These are phyloP conservation scores for Scleromitrula shiraiana DNA, from an alignment of 2,329 filamentous ascomycete genomes.

Conservation along the genomic window DNA sequence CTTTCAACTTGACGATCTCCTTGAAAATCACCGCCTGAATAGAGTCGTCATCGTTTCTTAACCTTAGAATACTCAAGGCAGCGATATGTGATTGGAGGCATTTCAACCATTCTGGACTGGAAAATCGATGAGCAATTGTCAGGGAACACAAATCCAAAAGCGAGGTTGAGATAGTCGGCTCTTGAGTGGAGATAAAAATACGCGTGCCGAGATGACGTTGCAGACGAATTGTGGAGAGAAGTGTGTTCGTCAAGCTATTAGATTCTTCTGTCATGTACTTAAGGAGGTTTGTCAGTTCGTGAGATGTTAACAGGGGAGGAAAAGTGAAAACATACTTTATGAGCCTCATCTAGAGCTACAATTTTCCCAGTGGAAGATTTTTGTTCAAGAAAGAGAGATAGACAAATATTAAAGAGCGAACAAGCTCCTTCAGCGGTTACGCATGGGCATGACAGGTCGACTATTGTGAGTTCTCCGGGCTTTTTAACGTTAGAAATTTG, in stretches of 20 bases:
- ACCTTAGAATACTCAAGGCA: slow-evolving; percentile 30
- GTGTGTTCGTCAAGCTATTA: slow-evolving; percentile 54
- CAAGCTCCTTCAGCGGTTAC: slow-evolving; percentile 60
- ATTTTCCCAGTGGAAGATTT: slow-evolving; percentile 44
- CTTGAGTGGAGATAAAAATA: slow-evolving; percentile 67
- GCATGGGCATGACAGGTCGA: slow-evolving; percentile 68
- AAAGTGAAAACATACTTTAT: slow-evolving; percentile 45
- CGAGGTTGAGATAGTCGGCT: slow-evolving; percentile 61
- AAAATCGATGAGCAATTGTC: slow-evolving; percentile 67
- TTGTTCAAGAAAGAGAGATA: slow-evolving; percentile 57
- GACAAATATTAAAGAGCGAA: slow-evolving; percentile 62
- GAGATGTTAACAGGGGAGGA: neutral
- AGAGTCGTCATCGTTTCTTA: slow-evolving; percentile 17
- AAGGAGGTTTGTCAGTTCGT: neutral
- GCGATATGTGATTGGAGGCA: slow-evolving; percentile 39
- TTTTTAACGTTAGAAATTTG: slow-evolving; percentile 9
- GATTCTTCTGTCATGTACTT: slow-evolving; percentile 51
- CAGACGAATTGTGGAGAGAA: slow-evolving; percentile 57
- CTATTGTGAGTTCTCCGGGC: slow-evolving; percentile 50
- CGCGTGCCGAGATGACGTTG: slow-evolving; percentile 63
- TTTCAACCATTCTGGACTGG: slow-evolving; percentile 50
- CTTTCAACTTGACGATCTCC: slow-evolving; percentile 39
- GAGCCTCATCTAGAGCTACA: slow-evolving; percentile 67
- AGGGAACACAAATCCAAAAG: slow-evolving; percentile 65
- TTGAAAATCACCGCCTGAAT: slow-evolving; percentile 13